Conservation (phyloP, 1,284 basidiomycete species). For the Sanghuangporus baumii region DNA sequence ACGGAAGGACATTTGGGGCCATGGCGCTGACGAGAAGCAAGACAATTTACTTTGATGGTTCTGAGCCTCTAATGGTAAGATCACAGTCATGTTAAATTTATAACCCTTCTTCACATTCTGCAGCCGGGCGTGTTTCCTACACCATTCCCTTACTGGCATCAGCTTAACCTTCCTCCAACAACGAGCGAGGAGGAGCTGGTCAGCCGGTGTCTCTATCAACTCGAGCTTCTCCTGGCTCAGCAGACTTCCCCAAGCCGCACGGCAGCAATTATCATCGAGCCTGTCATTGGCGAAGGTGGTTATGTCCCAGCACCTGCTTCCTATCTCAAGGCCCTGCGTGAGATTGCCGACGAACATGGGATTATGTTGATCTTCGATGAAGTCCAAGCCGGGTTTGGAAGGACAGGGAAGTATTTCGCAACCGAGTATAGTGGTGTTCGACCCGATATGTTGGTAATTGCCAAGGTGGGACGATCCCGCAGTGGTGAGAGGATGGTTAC, state of each 20-base stretch:
- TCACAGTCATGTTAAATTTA: background rate
- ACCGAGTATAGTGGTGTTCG: constrained; percentile 75
- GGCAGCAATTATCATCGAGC: constrained; percentile 89
- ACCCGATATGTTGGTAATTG: constrained; percentile 86
- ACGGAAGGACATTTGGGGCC: constrained; percentile 83
- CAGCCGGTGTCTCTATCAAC: constrained; percentile 69
- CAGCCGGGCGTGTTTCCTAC: constrained; percentile 81
- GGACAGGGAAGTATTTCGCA: constrained; percentile 85
- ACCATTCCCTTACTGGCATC: constrained; percentile 94
- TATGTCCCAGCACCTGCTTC: constrained; percentile 85
- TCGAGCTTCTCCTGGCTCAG: constrained; percentile 80
- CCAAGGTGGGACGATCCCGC: constrained; percentile 52
- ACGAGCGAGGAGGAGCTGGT: constrained; percentile 67
- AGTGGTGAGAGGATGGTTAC: background rate
- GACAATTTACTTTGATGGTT: constrained; percentile 81
- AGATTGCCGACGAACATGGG: constrained; percentile 82
- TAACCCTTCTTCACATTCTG: background rate
- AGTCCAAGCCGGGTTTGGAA: constrained; percentile 86
- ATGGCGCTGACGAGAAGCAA: constrained; percentile 89
- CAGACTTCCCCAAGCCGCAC: constrained; percentile 84
- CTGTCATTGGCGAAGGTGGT: constrained; percentile 90
- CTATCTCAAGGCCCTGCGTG: constrained; percentile 76
- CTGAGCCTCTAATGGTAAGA: constrained; percentile 75
- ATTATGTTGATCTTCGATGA: constrained; percentile 84
- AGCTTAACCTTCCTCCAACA: constrained; percentile 58